Percentiles rank a stretch among this genome's conserved stretches.
Conservation (phyloP, 305 asterid genomes). For the Andrographis paniculata region DNA sequence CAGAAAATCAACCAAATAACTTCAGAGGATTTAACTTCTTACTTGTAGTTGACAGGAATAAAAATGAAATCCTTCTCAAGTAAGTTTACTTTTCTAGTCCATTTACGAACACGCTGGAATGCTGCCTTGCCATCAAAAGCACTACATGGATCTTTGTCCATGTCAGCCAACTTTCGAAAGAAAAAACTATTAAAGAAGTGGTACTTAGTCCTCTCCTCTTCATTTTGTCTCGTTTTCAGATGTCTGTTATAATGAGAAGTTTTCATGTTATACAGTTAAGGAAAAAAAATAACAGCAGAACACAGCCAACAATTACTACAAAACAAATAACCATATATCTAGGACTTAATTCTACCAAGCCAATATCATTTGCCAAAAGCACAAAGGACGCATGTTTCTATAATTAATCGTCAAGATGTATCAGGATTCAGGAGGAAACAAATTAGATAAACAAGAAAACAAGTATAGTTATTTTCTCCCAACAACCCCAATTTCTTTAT, state of each 20-base stretch:
- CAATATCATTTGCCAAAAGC: background rate
- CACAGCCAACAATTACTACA: background rate
- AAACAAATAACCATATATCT: background rate
- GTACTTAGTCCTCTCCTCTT: slow-evolving; percentile 48
- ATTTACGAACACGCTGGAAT: slow-evolving; percentile 92
- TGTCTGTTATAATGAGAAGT: slow-evolving; percentile 45
- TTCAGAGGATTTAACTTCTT: slow-evolving; percentile 24
- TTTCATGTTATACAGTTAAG: slow-evolving; percentile 19
- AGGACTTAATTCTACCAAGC: background rate
- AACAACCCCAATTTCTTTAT: too few species aligned
- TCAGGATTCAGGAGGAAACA: too few species aligned
- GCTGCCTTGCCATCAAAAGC: slow-evolving; percentile 89
- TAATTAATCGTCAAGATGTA: too few species aligned
- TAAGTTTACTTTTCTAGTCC: slow-evolving; percentile 94
- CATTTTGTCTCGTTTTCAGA: slow-evolving; percentile 53
- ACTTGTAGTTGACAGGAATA: slow-evolving; percentile 93
- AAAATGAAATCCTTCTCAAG: slow-evolving; percentile 82
- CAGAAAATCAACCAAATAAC: slow-evolving; percentile 21
- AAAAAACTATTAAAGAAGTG: slow-evolving; percentile 97
- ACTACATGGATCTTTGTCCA: slow-evolving; percentile 91
- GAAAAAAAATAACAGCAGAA: slow-evolving; percentile 5
- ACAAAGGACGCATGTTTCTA: background rate
- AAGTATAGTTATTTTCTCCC: too few species aligned
- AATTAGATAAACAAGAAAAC: too few species aligned
- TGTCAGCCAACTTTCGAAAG: slow-evolving; percentile 92